Base-by-base conservation (phyloP, 192 early-diverging fungal species). In the Thamnidium elegans region DNA sequence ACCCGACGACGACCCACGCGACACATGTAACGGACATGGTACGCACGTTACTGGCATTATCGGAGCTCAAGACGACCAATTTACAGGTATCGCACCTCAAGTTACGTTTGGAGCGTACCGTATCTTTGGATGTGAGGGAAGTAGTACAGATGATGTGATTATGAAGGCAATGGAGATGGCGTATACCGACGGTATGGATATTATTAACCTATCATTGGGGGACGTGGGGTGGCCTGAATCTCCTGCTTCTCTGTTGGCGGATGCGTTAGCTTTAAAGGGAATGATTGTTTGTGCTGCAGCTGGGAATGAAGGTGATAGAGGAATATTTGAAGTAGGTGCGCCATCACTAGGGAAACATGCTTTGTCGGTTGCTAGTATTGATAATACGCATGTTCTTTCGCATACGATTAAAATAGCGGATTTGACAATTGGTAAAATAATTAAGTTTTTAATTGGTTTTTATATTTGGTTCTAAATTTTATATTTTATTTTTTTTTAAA, bases 71-170 rank as follows among this genome's bases (percentile, higher is more conserved):
- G 85, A 88, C 66, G 23, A 42, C 3, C 65, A 71, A n/a, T 81
- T 92, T 60, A 73, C 66, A 26, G 95, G 95, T 47, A 90, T 94
- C 19, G 94, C 92, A 14, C 95, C 95, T 0, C 82, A 83, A 69
- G 74, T 81, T 7, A 89, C 81, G 2, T 72, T 86, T 48, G 88
- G 88, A 31, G 85, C 83, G 64, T 89, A 89, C 69, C 71, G 85
- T 11, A 73, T 85, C 15, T 87, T 90, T 56, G 74, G 82, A 13
- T 90, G 89, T 61, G 48, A 59, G 3, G 68, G 84, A 19, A 63
- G 44, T 21, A 74, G 70, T 14, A 63, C 78, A 1, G 79, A 81
- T 26, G 83, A 85, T 54, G 65, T 86, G 2, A 79, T 89, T 31
- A 77, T 90, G 54, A 66, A 69, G 53, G 86, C 79, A 4, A 81